Base-by-base conservation (phyloP, 2,329 filamentous ascomycete species). In the Claviceps cyperi region DNA sequence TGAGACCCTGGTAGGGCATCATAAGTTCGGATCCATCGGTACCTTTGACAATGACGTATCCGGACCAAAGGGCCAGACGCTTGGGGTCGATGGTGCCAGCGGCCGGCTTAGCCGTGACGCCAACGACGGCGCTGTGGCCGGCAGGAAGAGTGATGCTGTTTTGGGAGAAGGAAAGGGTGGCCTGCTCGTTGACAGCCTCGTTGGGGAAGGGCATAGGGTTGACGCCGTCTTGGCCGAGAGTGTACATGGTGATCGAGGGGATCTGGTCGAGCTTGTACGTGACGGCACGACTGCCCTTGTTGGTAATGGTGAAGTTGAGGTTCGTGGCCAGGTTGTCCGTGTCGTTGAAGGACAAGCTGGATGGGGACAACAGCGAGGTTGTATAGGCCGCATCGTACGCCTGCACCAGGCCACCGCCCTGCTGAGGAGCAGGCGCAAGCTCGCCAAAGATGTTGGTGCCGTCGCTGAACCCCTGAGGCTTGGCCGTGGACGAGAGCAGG, bases 271-370 rank as follows among this genome's bases (percentile, higher is more conserved):
- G 61, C 7, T 66, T 64, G 60, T 79, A 80, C 51, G 71, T 73
- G 44, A 79, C 61, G 0, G 67, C 60, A 15, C 66, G 64, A 11
- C 63, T 63, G 43, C 74, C 75, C 7, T 68, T 66, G 65, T 83
- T 83, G 56, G 62, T 68, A 54, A 83, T 69, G 37, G 67, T 72
- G 57, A 83, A 78, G 56, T 72, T 70, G 41, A 70, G 64, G 1
- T 65, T 66, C 5, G 66, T 60, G 43, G 62, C 59, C 52, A 80
- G 72, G 66, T 81, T 58, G 54, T 76, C 74, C 0, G 77, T 79
- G 58, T 83, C 80, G 59, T 83, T 82, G 65, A 83, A 81, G 1
- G 75, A 71, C 8, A 84, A 63, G 58, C 71, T 76, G 15, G 74
- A 74, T 6, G 69, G 71, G 56, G 71, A 73, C 17, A 83, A 62